phyloP scores from a whole-genome alignment of 2,329 filamentous ascomycete species.

The Leptographium lundbergii region DNA sequence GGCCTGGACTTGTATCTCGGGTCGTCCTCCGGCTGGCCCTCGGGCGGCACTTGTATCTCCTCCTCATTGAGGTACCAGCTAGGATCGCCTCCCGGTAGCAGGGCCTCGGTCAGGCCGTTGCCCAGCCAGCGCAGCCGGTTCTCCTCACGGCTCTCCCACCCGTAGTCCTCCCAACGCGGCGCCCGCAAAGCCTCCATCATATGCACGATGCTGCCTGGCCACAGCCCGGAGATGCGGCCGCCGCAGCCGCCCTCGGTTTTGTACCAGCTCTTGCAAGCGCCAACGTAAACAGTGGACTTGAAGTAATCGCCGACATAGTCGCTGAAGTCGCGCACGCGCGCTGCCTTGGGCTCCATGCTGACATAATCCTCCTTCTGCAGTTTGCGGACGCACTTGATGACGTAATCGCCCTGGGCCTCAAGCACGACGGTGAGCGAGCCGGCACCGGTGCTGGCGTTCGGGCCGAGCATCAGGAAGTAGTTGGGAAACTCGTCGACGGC shows the following conservation, averaged over 20 bases:
- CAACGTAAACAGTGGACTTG: slow-evolving; percentile 17
- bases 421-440: slow-evolving; percentile 5
- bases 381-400: background rate
- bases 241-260: slow-evolving; percentile 15
- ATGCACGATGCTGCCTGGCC: slow-evolving; percentile 5
- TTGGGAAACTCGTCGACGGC: slow-evolving; percentile 7
- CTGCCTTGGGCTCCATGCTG: slow-evolving; percentile 5
- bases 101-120: background rate
- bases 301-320: slow-evolving; percentile 18
- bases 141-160: background rate
- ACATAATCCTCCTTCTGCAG: slow-evolving; percentile 2
- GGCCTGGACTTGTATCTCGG: background rate
- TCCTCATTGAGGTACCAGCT: background rate
- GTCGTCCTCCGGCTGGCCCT: background rate
- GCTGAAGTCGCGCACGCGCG: slow-evolving; percentile 13
- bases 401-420: slow-evolving; percentile 7
- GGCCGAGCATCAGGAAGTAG: slow-evolving; percentile 6
- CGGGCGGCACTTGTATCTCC: background rate
- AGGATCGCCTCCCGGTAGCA: background rate
- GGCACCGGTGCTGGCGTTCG: slow-evolving; percentile 7
- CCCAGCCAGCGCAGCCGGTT: background rate
- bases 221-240: slow-evolving; percentile 8
- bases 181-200: slow-evolving; percentile 6
- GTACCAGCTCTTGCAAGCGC: slow-evolving; percentile 16
- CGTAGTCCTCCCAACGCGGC: slow-evolving; percentile 6